A percentile compares a stretch with the other conserved stretches of the same genome.
Evolutionary conservation across 2,329 filamentous ascomycete genomes (phyloP).

Genomic region (Cryphonectria japonica): DNA sequence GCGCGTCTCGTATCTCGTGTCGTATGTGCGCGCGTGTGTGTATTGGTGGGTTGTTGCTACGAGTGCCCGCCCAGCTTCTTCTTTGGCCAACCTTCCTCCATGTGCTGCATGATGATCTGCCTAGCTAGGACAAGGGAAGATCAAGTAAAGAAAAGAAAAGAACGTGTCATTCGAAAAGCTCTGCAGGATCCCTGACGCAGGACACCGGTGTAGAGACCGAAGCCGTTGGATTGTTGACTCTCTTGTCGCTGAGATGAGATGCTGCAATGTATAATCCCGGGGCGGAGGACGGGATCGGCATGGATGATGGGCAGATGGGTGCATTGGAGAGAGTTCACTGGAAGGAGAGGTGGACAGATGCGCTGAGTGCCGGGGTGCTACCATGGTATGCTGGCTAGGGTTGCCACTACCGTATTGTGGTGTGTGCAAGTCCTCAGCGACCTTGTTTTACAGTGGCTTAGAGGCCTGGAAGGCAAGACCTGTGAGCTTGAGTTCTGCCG

Average conservation of each 20-base stretch:
- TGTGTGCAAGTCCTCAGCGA: no score
- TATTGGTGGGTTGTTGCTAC: not conserved
- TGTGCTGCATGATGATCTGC: not conserved
- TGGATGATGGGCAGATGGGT: not conserved
- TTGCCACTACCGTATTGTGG: no score
- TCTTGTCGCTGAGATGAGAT: not conserved
- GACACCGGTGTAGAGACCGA: not conserved
- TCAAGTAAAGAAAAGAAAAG: no score
- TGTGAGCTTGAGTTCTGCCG: not conserved
- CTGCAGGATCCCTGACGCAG: not conserved
- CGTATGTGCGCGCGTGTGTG: not conserved
- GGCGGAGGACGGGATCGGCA: not conserved
- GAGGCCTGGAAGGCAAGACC: not conserved
- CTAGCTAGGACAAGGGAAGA: not conserved
- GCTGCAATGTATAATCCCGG: not conserved
- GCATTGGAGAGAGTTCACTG: not conserved
- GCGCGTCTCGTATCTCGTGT: not conserved
- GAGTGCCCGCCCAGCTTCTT: conserved; percentile 7
- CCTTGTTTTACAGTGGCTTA: not conserved
- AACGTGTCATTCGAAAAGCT: not conserved
- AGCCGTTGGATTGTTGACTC: not conserved
- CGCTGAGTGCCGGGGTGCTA: no score
- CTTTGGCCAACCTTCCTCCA: not conserved
- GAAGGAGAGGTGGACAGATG: not conserved
- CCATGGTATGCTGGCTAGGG: no score